Evolutionary conservation across 2,329 filamentous ascomycete genomes (phyloP).

Genomic region (Periconia sp.): DNA sequence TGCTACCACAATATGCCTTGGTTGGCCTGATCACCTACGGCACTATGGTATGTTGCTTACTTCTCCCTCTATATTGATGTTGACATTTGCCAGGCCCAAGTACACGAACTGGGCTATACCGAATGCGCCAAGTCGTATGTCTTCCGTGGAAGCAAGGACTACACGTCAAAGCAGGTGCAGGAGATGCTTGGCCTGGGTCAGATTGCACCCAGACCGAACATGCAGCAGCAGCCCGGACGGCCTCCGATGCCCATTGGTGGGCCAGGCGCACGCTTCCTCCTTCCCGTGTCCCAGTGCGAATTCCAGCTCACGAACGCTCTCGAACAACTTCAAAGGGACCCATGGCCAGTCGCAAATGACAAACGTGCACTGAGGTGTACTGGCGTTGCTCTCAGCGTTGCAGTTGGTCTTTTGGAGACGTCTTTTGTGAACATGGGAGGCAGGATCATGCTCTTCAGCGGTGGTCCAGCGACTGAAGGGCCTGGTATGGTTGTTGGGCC

Average conservation of each 20-base stretch:
- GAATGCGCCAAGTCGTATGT: slow-evolving; percentile 99
- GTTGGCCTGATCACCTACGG: slow-evolving; percentile 87
- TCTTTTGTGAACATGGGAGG: slow-evolving; percentile 96
- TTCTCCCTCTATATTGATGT: slow-evolving; percentile 1
- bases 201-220: slow-evolving; percentile 70
- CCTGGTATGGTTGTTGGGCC: slow-evolving; percentile 96
- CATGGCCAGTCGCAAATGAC: slow-evolving; percentile 96
- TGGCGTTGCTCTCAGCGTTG: slow-evolving; percentile 94
- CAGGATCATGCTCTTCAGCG: slow-evolving; percentile 96
- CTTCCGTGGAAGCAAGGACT: slow-evolving; percentile 97
- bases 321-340: slow-evolving; percentile 94
- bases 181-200: slow-evolving; percentile 92
- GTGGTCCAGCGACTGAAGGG: slow-evolving; percentile 92
- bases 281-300: slow-evolving; percentile 94
- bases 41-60: slow-evolving; percentile 73
- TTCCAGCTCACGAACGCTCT: slow-evolving; percentile 96
- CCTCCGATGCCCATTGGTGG: slow-evolving; percentile 73
- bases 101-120: slow-evolving; percentile 96
- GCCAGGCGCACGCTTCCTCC: slow-evolving; percentile 85
- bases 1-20: slow-evolving; percentile 80
- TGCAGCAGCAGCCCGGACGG: slow-evolving; percentile 75
- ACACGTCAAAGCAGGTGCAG: slow-evolving; percentile 97
- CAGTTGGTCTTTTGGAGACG: slow-evolving; percentile 88
- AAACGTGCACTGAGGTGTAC: slow-evolving; percentile 90
- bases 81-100: slow-evolving; percentile 70